A percentile compares a stretch with the other conserved stretches of the same genome.
Evolutionary conservation across 257 asterid genomes (phyloP).

Genomic region (Agastache rugosa): DNA sequence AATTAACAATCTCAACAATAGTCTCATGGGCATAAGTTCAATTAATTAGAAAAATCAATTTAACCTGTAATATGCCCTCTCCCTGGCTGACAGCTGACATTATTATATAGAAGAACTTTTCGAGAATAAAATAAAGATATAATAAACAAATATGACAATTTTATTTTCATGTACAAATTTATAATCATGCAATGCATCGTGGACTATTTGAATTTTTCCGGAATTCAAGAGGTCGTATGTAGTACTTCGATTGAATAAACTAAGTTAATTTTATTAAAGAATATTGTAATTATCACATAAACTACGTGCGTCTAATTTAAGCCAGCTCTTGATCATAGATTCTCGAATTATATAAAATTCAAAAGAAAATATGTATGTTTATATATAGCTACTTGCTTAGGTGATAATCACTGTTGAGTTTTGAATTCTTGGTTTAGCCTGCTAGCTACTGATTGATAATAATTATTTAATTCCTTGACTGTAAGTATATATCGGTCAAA

Average conservation of each 20-base stretch:
- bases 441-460: too few species aligned
- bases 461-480: neutral
- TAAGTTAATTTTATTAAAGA: neutral
- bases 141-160: neutral
- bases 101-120: neutral
- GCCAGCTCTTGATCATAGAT: constrained; percentile 39
- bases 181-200: neutral
- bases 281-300: neutral
- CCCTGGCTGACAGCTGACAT: neutral
- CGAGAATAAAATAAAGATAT: too few species aligned
- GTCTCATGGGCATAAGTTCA: too few species aligned
- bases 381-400: neutral
- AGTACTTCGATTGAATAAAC: neutral
- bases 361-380: neutral
- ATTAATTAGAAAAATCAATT: too few species aligned
- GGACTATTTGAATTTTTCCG: neutral
- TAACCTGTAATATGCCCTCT: neutral
- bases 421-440: too few species aligned
- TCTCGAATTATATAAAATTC: neutral
- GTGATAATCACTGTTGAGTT: neutral
- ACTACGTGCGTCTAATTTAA: neutral
- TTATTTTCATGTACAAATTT: neutral
- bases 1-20: too few species aligned
- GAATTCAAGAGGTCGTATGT: neutral
- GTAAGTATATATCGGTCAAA: constrained; percentile 11